Evolutionary conservation across 148 eudicot genomes (phyloP).

Genomic region (Rhododendron molle): DNA sequence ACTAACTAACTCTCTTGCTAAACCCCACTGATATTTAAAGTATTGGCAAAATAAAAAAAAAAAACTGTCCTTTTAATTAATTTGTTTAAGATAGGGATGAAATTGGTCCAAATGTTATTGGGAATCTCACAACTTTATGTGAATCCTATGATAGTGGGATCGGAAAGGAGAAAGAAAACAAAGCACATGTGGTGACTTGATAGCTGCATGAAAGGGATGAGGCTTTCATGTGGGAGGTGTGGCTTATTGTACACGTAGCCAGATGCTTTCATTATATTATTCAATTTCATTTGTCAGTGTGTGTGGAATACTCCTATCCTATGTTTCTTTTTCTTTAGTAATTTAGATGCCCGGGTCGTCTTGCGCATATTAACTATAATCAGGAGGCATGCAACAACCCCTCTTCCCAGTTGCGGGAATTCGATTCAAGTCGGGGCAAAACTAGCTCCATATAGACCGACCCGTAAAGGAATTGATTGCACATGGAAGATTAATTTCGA

Average conservation of each 20-base stretch:
- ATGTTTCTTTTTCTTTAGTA: no score
- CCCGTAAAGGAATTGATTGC: no score
- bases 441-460: no score
- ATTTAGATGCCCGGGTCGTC: no score
- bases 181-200: constrained; percentile 19
- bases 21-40: no score
- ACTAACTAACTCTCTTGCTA: no score
- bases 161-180: neutral
- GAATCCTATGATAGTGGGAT: neutral
- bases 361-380: no score
- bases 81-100: neutral
- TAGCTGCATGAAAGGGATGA: constrained; percentile 10
- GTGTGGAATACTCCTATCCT: neutral
- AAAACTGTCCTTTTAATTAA: neutral
- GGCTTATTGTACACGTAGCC: constrained; percentile 24
- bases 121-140: neutral
- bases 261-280: neutral
- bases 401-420: no score
- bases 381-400: no score
- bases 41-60: no score
- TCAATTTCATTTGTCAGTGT: neutral
- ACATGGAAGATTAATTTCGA: no score
- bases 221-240: constrained; percentile 15
- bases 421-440: no score
- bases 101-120: neutral